Evolutionary conservation across 2,329 filamentous ascomycete genomes (phyloP), one percentile per base, ranked within the genome.

Genomic region (Alternaria triticimaculans): DNA sequence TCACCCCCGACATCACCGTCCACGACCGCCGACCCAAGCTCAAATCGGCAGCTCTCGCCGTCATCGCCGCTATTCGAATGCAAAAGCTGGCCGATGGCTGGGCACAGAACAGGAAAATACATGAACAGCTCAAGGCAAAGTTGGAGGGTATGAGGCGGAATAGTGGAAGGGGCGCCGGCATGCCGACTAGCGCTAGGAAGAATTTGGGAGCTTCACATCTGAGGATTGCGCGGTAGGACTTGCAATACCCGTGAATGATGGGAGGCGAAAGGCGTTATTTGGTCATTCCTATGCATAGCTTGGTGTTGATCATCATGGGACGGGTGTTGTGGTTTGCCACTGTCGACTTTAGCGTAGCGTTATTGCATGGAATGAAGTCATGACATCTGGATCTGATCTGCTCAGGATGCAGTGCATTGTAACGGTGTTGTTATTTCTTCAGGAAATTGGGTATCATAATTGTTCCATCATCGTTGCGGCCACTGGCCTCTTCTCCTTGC

Each of bases 31-130:
- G 80, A 57, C 84, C 80, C 5, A 80, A 80, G 4, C 76, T 89
- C 55, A 82, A 83, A 58, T 80, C 82, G 6, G 84, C 86, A 1
- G 85, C 81, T 3, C 70, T 82, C 28, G 80, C 83, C 60, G 77
- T 89, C 11, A 78, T 87, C 3, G 86, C 86, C 6, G 78, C 78
- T 1, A 72, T 86, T 15, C 76, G 87, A 7, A 88, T 88, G 84
- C 80, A 81, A 72, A 84, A 78, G 65, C 74, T 83, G 67, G 80
- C 80, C 8, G 76, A 82, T 65, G 77, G 80, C 10, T 89, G 87
- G 87, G 82, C 82, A 4, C 81, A 79, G 49, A 84, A 81, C 58
- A 80, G 81, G 69, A 85, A 84, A 73, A 72, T 88, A 46, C 83
- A 84, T 62, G 81, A 83, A 65, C 72, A 76, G 51, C 65, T 85